Base-by-base conservation (phyloP, 768 basidiomycete genomes). In the Boletellus sp. region DNA sequence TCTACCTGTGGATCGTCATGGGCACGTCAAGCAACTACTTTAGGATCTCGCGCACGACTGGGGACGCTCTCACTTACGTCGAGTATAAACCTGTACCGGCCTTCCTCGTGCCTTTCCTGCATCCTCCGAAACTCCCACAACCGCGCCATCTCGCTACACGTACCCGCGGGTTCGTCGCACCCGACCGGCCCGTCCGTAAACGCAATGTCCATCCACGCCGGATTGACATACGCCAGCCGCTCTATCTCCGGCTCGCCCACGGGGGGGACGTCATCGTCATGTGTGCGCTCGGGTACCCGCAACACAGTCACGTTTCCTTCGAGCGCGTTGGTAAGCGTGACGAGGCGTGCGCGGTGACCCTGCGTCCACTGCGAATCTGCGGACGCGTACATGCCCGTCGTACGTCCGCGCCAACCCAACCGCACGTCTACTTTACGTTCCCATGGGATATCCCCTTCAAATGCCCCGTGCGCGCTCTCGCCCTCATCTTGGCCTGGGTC, bases 361-460 rank as follows among this genome's bases (percentile, higher is more conserved):
- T 71, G 58, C 54, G 63, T 46, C 85, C 84, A 85, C 6, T 69
- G 67, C 8, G 73, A 68, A 1, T 55, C 47, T 2, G 60, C 47
- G 13, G 66, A 58, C 32, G 78, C 74, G 45, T 56, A 69, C 17
- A 81, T 84, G 10, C 88, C 89, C 0, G 88, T 89, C 39, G 80
- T 86, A 36, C 79, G 79, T 3, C 89, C 89, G 35, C 89, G 74
- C 89, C 89, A 90, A 35, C 81, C 71, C 16, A 89, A 55, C 4
- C 78, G 70, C 51, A 84, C 79, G 60, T 85, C 78, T 1, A 68
- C 24, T 69, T 85, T 90, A 28, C 77, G 72, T 15, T 81, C 78
- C 79, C 84, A 92, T 0, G 72, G 74, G 9, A 83, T 77, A 63
- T 88, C 81, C 3, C 56, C 63, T 55, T 82, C 71, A 16, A 48